phyloP scores from a whole-genome alignment of 2,329 filamentous ascomycete genomes.

The Byssothecium circinans region DNA sequence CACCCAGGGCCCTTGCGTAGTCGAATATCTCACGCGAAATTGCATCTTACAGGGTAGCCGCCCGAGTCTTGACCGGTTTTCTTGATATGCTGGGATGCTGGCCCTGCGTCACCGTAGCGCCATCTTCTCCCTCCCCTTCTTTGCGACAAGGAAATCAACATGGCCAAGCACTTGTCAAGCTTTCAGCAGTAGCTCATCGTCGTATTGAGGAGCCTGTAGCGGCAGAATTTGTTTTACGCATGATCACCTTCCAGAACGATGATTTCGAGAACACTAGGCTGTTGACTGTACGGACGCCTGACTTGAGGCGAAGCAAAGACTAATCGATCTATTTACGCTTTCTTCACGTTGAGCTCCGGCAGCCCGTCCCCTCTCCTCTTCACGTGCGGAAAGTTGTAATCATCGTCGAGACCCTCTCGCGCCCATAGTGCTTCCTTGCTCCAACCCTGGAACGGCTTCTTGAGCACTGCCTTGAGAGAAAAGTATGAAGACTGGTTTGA shows the following conservation, averaged over 20 bases:
- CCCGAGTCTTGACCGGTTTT: background rate
- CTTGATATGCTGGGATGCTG: background rate
- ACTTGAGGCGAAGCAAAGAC: too few relatives aligned
- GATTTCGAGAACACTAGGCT: too few relatives aligned
- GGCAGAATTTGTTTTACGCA: background rate
- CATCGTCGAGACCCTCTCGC: constrained; percentile 37
- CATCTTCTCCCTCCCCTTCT: too few relatives aligned
- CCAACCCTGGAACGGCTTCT: constrained; percentile 42
- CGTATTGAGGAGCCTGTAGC: too few relatives aligned
- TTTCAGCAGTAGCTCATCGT: too few relatives aligned
- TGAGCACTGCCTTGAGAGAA: constrained; percentile 25
- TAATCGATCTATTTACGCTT: background rate
- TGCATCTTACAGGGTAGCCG: background rate
- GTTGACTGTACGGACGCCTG: too few relatives aligned
- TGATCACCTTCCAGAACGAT: too few relatives aligned
- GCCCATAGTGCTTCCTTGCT: constrained; percentile 36
- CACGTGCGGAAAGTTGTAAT: constrained; percentile 38
- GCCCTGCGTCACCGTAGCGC: background rate
- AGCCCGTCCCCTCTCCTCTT: constrained; percentile 7
- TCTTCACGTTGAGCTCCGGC: background rate
- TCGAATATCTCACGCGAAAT: too few relatives aligned
- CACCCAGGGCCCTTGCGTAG: too few relatives aligned
- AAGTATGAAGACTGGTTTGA: constrained; percentile 8
- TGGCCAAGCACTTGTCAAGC: too few relatives aligned
- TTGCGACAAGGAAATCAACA: too few relatives aligned